Conservation (phyloP, 345 rosid species). For the Anacardium occidentale region DNA sequence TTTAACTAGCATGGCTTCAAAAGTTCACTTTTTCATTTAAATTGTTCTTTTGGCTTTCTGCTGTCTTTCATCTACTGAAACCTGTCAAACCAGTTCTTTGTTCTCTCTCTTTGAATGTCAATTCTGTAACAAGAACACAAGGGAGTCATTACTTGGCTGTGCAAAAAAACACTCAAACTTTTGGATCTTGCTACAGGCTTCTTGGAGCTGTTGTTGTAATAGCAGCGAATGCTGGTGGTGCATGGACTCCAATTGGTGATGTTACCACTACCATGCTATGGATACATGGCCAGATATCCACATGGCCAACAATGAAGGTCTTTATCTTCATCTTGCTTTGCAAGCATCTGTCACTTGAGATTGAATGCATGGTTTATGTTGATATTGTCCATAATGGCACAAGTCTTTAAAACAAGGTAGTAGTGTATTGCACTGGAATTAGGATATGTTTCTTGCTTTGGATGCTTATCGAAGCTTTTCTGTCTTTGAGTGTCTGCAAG, state of each 20-base stretch:
- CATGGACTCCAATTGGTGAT: slow-evolving; percentile 99
- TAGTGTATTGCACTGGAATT: background rate
- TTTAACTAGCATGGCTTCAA: background rate
- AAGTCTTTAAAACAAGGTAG: background rate
- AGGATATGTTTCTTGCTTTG: background rate
- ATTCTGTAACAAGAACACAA: background rate
- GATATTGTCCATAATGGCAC: background rate
- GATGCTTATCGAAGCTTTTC: background rate
- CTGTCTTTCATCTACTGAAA: background rate
- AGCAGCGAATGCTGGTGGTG: slow-evolving; percentile 98
- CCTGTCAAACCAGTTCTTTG: background rate
- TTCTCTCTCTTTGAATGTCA: background rate
- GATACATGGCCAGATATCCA: slow-evolving; percentile 95
- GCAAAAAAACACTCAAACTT: background rate
- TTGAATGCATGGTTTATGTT: slow-evolving; percentile 4
- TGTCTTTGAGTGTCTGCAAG: background rate
- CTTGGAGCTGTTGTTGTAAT: slow-evolving; percentile 93
- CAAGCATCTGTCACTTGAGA: background rate
- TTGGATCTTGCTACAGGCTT: slow-evolving; percentile 49
- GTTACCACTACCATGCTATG: slow-evolving; percentile 98
- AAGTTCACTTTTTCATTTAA: background rate
- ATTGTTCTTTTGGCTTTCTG: background rate
- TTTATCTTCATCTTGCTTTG: background rate
- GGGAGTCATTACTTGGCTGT: background rate
- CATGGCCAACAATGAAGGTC: slow-evolving; percentile 87